A percentile compares a stretch with the other conserved stretches of the same genome.
Evolutionary conservation across 2,329 filamentous ascomycete species (phyloP).

Genomic region (Fusarium longipes): DNA sequence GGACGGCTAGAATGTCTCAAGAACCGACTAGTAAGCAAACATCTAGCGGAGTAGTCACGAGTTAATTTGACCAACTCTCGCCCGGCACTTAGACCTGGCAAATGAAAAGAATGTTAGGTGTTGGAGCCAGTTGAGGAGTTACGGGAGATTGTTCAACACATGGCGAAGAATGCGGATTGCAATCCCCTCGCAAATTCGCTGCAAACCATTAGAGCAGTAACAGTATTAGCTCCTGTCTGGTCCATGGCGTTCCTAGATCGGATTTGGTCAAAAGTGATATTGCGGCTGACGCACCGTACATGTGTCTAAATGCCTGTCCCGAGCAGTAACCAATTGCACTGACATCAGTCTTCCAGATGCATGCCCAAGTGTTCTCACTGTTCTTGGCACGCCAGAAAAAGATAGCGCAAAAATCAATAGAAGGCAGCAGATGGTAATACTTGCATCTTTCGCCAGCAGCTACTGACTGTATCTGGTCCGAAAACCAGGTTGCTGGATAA

Average conservation of each 20-base stretch:
- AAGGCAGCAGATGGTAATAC: constrained; percentile 4
- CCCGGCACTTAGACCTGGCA: constrained; percentile 34
- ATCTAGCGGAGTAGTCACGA: constrained; percentile 26
- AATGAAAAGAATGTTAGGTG: constrained; percentile 2
- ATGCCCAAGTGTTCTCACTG: background rate
- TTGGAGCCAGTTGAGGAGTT: background rate
- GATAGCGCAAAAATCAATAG: constrained; percentile 8
- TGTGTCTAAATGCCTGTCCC: background rate
- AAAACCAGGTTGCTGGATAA: constrained; percentile 37
- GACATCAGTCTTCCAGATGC: background rate
- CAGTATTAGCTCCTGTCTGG: constrained; percentile 7
- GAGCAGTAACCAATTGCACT: background rate
- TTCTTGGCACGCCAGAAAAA: background rate
- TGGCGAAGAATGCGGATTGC: constrained; percentile 14
- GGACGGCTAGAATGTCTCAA: constrained; percentile 46
- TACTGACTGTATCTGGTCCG: constrained; percentile 20
- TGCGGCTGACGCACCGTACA: constrained; percentile 6
- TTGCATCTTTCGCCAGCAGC: constrained; percentile 8
- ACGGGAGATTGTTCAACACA: constrained; percentile 12
- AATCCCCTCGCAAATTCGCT: constrained; percentile 3
- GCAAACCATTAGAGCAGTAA: background rate
- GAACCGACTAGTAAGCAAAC: constrained; percentile 44
- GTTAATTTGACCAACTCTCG: constrained; percentile 26
- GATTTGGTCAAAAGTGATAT: constrained; percentile 3
- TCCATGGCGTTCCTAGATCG: constrained; percentile 2